These are phyloP conservation scores for Phialemonium atrogriseum DNA, from an alignment of 2,329 filamentous ascomycete species.

Conservation along the genomic window DNA sequence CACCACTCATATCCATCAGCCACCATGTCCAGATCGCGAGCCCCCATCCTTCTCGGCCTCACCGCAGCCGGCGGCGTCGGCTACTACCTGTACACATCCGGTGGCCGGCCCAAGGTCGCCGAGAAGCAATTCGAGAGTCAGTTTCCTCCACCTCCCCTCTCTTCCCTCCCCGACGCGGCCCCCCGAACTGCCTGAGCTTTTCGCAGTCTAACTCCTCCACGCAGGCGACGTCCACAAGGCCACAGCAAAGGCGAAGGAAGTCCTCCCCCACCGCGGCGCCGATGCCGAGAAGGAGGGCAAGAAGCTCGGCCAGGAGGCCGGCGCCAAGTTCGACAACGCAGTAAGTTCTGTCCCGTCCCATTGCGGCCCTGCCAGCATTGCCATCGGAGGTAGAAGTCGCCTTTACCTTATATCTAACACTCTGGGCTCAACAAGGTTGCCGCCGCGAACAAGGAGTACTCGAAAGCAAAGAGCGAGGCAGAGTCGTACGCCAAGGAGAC, in stretches of 20 bases:
- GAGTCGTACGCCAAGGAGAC: conserved; percentile 54
- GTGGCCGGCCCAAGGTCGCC: conserved; percentile 73
- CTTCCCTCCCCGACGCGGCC: neutral
- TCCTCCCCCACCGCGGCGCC: conserved; percentile 51
- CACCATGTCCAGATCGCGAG: conserved; percentile 38
- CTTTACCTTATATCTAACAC: too few relatives aligned
- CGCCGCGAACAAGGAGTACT: conserved; percentile 55
- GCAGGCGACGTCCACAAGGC: conserved; percentile 69
- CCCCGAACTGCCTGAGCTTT: neutral
- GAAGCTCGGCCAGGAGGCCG: conserved; percentile 51
- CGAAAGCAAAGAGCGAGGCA: conserved; percentile 52
- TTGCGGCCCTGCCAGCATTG: neutral
- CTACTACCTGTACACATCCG: conserved; percentile 88
- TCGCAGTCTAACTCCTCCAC: conserved; percentile 5
- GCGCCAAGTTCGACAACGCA: conserved; percentile 58
- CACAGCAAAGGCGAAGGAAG: conserved; percentile 56
- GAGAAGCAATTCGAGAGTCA: conserved; percentile 79
- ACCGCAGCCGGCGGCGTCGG: conserved; percentile 60
- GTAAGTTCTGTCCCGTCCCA: conserved; percentile 40
- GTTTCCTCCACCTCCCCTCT: conserved; percentile 22
- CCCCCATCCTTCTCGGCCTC: conserved; percentile 47
- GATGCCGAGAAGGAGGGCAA: conserved; percentile 58
- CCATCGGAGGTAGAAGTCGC: too few relatives aligned
- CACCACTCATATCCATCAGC: conserved; percentile 10
- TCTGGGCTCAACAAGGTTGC: conserved; percentile 40